Evolutionary conservation across 2,329 filamentous ascomycete species (phyloP).

Genomic region (Colletotrichum zoysiae): DNA sequence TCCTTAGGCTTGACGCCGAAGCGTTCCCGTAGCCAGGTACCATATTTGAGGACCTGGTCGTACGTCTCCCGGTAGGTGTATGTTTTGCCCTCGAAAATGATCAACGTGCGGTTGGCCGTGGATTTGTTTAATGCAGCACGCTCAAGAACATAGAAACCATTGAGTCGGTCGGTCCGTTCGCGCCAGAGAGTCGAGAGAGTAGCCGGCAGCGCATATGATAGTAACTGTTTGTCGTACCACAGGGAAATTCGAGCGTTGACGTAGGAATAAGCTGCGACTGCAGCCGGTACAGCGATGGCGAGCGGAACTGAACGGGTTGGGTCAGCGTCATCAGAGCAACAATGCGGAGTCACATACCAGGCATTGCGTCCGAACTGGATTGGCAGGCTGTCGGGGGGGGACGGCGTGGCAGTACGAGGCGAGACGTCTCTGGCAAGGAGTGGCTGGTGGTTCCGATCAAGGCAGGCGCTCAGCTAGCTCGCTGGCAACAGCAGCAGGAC

Average conservation of each 20-base stretch:
- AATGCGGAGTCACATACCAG: conserved; percentile 23
- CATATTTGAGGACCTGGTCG: conserved; percentile 77
- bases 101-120: conserved; percentile 67
- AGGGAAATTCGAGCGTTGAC: conserved; percentile 78
- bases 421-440: not conserved
- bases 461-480: not conserved
- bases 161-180: conserved; percentile 72
- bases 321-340: conserved; percentile 27
- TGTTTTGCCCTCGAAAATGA: conserved; percentile 76
- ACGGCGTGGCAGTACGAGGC: conserved; percentile 9
- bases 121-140: conserved; percentile 66
- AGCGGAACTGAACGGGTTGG: conserved; percentile 60
- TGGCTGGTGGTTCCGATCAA: not conserved
- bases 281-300: conserved; percentile 69
- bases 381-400: not conserved
- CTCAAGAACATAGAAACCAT: conserved; percentile 82
- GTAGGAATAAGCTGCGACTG: conserved; percentile 78
- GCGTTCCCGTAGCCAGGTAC: conserved; percentile 77
- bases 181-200: conserved; percentile 58
- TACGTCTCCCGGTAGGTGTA: conserved; percentile 86
- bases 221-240: conserved; percentile 73
- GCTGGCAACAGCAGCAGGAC: not conserved
- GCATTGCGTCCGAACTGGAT: conserved; percentile 19
- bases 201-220: conserved; percentile 66
- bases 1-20: conserved; percentile 76